Percentiles rank a stretch among this genome's conserved stretches.
phyloP scores from a whole-genome alignment of 371 early-diverging fungal species.

The Rhizopus sp. region DNA sequence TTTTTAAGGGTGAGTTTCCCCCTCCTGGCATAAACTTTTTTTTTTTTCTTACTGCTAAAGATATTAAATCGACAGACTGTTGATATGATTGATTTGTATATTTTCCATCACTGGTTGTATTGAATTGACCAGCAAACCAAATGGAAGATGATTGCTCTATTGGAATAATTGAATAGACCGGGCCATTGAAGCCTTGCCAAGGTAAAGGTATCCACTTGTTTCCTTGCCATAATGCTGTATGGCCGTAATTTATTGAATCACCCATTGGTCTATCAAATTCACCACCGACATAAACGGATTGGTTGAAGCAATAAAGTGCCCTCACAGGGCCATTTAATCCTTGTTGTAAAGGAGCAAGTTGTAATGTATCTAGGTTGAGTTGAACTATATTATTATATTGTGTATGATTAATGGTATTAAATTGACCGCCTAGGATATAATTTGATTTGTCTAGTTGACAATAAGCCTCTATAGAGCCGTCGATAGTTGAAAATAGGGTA shows the following conservation, averaged over 20 bases:
- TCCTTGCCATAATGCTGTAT: slow-evolving; percentile 52
- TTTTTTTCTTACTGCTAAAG: slow-evolving; percentile 32
- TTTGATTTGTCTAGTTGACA: slow-evolving; percentile 17
- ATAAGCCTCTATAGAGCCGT: slow-evolving; percentile 16
- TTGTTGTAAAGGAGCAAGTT: slow-evolving; percentile 41
- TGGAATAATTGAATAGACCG: slow-evolving; percentile 43
- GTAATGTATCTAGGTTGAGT: slow-evolving; percentile 45
- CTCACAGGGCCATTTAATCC: slow-evolving; percentile 67
- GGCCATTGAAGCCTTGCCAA: slow-evolving; percentile 55
- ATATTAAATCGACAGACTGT: slow-evolving; percentile 34
- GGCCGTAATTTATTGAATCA: slow-evolving; percentile 39
- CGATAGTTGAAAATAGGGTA: slow-evolving; percentile 9
- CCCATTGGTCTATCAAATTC: slow-evolving; percentile 39
- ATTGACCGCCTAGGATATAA: slow-evolving; percentile 39
- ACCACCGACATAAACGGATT: slow-evolving; percentile 58
- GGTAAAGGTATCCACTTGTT: slow-evolving; percentile 54
- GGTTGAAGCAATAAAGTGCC: slow-evolving; percentile 50
- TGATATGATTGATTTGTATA: slow-evolving; percentile 30
- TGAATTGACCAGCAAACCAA: slow-evolving; percentile 48
- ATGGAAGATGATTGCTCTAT: slow-evolving; percentile 27
- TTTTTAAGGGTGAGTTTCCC: background rate
- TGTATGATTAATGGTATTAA: slow-evolving; percentile 31
- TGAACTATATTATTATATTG: slow-evolving; percentile 54
- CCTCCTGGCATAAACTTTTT: background rate
- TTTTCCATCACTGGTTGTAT: slow-evolving; percentile 43